Evolutionary conservation across 2,329 filamentous ascomycete species (phyloP), one percentile per base, ranked within the genome.

Genomic region (Celoporthe dispersa): DNA sequence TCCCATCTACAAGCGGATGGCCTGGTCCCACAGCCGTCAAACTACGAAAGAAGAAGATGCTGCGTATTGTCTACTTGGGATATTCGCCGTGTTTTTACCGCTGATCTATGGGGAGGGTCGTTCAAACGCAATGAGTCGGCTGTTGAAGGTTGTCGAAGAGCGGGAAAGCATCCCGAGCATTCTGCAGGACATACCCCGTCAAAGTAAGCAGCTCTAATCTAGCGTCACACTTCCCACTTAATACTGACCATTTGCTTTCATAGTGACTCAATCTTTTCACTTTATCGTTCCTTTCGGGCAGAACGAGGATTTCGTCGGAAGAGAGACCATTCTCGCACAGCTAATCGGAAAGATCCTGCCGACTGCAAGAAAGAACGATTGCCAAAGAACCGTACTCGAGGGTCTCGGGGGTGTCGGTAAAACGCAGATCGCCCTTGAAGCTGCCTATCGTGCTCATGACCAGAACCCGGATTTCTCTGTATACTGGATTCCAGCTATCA

Each of bases 401-500:
- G 51, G 25, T 28, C 25, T 55, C 3, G 25, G 51, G 7, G 51
- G 51, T n/a, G 12, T 55, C 25, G 51, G 51, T 8, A 83, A 83
- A 73, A 82, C 80, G 1, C 79, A 82, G 65, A 76, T 82, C 19
- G 80, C 79, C 0, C 73, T 82, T 6, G 77, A 83, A 62, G 75
- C 75, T 22, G 77, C 76, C 25, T 80, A 76, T 68, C 74, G 73
- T 1, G 16, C 79, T 3, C 74, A 69, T 2, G 65, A 77, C 0
- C 63, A 68, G 9, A 60, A 76, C 51, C 74, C 74, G 0, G 72
- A 78, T 19, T 80, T 76, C 70, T 81, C 78, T 0, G 71, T 84
- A 16, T 81, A 84, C 72, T 84, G 80, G 81, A 77, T 84, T 3
- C 77, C 78, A 1, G 77, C 76, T 3, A 64, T 76, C 3, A 74